A percentile compares a stretch with the other conserved stretches of the same genome.
These are phyloP conservation scores for Lophiotrema nucula DNA, from an alignment of 495 filamentous ascomycete genomes.

Conservation along the genomic window DNA sequence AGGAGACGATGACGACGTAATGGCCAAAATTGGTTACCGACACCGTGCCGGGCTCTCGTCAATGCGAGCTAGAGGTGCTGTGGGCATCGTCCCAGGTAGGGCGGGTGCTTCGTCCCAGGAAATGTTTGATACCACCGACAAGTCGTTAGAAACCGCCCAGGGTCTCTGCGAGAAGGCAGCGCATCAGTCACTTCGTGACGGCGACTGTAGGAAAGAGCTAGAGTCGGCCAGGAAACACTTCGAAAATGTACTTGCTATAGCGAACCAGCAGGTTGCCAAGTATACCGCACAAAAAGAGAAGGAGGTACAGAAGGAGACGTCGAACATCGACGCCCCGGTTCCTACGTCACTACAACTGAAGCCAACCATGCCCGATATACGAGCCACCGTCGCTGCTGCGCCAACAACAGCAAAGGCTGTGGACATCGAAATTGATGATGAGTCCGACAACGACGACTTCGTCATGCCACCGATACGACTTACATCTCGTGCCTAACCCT, in stretches of 20 bases:
- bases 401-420: constrained; percentile 11
- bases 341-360: background rate
- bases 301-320: constrained; percentile 1
- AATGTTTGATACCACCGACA: constrained; percentile 70
- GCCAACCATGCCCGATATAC: background rate
- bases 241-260: constrained; percentile 55
- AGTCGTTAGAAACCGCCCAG: constrained; percentile 73
- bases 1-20: constrained; percentile 43
- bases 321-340: background rate
- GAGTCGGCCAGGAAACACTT: constrained; percentile 61
- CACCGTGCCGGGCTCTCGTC: constrained; percentile 19
- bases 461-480: constrained; percentile 30
- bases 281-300: constrained; percentile 14
- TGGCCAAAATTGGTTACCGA: constrained; percentile 28
- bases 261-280: constrained; percentile 39
- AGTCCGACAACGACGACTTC: constrained; percentile 34
- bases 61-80: constrained; percentile 9
- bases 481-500: constrained; percentile 26
- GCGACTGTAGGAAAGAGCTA: constrained; percentile 74
- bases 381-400: constrained; percentile 1
- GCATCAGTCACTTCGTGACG: constrained; percentile 81
- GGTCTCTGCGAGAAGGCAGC: constrained; percentile 79
- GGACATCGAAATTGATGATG: constrained; percentile 37
- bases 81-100: background rate
- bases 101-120: constrained; percentile 4